Evolutionary conservation across 176 grass and related monocot species (phyloP), one percentile per base, ranked within the genome.

Genomic region (Urochloa ruziziensis): DNA sequence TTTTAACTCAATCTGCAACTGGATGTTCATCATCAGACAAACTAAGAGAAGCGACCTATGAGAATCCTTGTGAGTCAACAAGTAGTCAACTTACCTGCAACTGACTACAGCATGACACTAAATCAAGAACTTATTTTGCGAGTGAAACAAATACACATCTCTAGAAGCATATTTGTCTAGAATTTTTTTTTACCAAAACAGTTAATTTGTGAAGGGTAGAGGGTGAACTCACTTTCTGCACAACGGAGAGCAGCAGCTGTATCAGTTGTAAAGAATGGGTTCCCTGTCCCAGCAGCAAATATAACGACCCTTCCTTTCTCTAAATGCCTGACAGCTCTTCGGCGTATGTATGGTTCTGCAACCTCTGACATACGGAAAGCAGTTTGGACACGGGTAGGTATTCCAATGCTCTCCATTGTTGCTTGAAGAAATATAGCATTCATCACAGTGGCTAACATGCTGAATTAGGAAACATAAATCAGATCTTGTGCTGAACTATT

Each of bases 271-370:
- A 99, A 99, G 80, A 99, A 99, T 35, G 96, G 96, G 80, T 99
- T 99, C 70, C 93, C 96, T 56, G 96, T 99, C 70, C 93, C 96
- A 70, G 96, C 93, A 80, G 96, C 96, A 87, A 99, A 99, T 88
- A 99, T 99, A 84, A 96, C 96, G 74, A 96, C 93, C 87, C 96
- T 99, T 40, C 93, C 96, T 88, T 98, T 99, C 89, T 99, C 96
- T 58, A 99, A 88, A 86, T 99, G 96, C 59, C 96, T 88, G 2
- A 99, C 65, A 83, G 96, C 96, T 46, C 96, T 91, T 76, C 93
- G 89, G 43, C 91, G 90, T 82, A 99, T 99, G 89, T 99, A 99
- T 30, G 96, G 96, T 76, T 99, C 96, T 53, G 96, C 96, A 48
- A 99, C 93, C 89, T 99, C 96, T 80, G 96, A 99, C 91, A 99